A percentile compares a stretch with the other conserved stretches of the same genome.
Evolutionary conservation across 1,139 yeast genomes (phyloP).

Genomic region (Pichia sp.): DNA sequence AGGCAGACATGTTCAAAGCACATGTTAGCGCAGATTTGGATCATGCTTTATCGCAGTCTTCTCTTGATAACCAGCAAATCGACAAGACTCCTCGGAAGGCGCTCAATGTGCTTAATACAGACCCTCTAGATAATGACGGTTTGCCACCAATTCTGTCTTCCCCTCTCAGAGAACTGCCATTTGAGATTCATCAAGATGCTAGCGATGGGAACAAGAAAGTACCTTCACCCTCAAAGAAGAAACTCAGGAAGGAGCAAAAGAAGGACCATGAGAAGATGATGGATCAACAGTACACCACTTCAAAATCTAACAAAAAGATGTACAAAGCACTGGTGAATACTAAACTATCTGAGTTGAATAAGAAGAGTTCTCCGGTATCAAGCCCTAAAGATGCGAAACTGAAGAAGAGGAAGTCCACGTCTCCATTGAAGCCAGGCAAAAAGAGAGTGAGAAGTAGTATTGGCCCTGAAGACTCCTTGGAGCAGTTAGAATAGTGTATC

Average conservation of each 20-base stretch:
- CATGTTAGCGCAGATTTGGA: not conserved
- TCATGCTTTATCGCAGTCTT: not conserved
- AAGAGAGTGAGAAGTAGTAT: slow-evolving; percentile 12
- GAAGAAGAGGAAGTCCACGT: slow-evolving; percentile 9
- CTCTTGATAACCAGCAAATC: not conserved
- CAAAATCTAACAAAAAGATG: slow-evolving; percentile 1
- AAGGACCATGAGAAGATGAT: slow-evolving; percentile 6
- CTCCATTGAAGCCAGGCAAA: slow-evolving; percentile 13
- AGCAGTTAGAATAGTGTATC: slow-evolving; percentile 8
- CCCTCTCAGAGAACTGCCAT: slow-evolving; percentile 9
- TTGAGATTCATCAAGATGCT: slow-evolving; percentile 12
- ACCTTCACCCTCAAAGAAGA: not conserved
- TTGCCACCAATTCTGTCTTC: slow-evolving; percentile 12
- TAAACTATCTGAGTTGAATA: slow-evolving; percentile 7
- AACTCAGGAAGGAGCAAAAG: slow-evolving; percentile 1
- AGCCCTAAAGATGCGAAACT: slow-evolving; percentile 2
- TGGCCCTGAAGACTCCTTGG: slow-evolving; percentile 11
- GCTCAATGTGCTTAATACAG: slow-evolving; percentile 8
- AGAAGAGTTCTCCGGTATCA: not conserved
- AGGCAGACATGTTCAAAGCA: not conserved
- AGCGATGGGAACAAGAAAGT: slow-evolving; percentile 2
- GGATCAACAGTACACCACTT: not conserved
- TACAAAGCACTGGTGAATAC: slow-evolving; percentile 4
- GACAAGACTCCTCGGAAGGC: slow-evolving; percentile 8
- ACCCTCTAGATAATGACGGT: slow-evolving; percentile 10